These are phyloP conservation scores for Calocybe gambosa DNA, from an alignment of 1,284 basidiomycete species.

Conservation along the genomic window DNA sequence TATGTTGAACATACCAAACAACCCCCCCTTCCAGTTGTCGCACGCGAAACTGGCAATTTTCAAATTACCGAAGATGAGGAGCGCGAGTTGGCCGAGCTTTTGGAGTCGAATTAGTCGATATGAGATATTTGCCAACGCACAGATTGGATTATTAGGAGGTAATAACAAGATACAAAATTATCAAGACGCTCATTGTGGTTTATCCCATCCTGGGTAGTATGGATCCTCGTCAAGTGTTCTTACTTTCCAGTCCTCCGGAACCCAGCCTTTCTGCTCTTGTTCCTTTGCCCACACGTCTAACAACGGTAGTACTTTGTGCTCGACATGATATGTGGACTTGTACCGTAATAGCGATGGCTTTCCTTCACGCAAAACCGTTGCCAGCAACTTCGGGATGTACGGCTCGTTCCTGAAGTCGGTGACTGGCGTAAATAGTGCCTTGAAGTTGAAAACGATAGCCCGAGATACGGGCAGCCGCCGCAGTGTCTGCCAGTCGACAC, in stretches of 20 bases:
- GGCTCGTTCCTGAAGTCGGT: constrained; percentile 36
- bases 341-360: constrained; percentile 35
- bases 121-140: neutral
- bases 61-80: constrained; percentile 71
- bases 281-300: constrained; percentile 39
- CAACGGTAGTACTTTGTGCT: constrained; percentile 39
- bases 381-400: constrained; percentile 38
- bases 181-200: neutral
- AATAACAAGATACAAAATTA: neutral
- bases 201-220: constrained; percentile 41
- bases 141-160: neutral
- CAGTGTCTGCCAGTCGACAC: constrained; percentile 50
- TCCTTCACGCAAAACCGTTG: constrained; percentile 34
- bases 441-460: constrained; percentile 47
- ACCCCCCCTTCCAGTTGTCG: constrained; percentile 9
- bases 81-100: constrained; percentile 72
- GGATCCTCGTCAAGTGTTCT: constrained; percentile 43
- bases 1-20: constrained; percentile 9
- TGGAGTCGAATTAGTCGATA: constrained; percentile 35
- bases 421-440: constrained; percentile 44
- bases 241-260: constrained; percentile 40
- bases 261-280: constrained; percentile 38
- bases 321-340: constrained; percentile 35
- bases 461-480: constrained; percentile 40
- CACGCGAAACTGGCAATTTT: constrained; percentile 21